A percentile compares a stretch with the other conserved stretches of the same genome.
phyloP scores from a whole-genome alignment of 2,329 filamentous ascomycete species.

The Stemphylium beticola region DNA sequence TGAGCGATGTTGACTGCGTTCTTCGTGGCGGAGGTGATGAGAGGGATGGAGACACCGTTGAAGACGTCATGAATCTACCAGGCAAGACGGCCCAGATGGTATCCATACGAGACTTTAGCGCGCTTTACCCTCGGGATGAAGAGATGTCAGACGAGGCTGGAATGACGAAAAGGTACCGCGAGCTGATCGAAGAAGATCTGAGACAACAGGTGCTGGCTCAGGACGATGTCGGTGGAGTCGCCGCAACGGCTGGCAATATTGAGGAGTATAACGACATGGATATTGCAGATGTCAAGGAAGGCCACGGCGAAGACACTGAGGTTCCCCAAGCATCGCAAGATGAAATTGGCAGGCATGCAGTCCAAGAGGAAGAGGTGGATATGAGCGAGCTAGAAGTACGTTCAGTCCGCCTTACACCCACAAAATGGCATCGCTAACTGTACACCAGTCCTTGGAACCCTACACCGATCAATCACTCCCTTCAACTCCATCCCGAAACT shows the following conservation, averaged over 20 bases:
- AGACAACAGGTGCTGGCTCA: not conserved
- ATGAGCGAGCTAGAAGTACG: no score
- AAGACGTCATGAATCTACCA: conserved; percentile 16
- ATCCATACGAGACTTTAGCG: not conserved
- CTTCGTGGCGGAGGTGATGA: not conserved
- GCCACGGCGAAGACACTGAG: no score
- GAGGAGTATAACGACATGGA: no score
- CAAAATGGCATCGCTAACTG: not conserved
- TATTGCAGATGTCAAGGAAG: no score
- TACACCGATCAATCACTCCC: not conserved
- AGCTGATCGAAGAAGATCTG: not conserved
- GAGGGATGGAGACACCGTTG: conserved; percentile 3
- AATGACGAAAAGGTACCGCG: not conserved
- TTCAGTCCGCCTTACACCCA: no score
- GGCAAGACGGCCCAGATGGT: not conserved
- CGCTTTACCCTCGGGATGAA: not conserved
- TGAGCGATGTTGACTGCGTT: conserved; percentile 12
- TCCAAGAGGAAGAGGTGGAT: no score
- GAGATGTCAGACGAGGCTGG: not conserved
- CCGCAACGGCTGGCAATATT: no score
- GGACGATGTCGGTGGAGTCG: not conserved
- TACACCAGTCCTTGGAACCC: not conserved
- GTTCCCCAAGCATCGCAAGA: no score
- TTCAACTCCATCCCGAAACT: not conserved
- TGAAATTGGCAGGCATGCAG: no score